These are phyloP conservation scores for Aspergillus novoparasiticus DNA, from an alignment of 2,329 filamentous ascomycete genomes.

Conservation along the genomic window DNA sequence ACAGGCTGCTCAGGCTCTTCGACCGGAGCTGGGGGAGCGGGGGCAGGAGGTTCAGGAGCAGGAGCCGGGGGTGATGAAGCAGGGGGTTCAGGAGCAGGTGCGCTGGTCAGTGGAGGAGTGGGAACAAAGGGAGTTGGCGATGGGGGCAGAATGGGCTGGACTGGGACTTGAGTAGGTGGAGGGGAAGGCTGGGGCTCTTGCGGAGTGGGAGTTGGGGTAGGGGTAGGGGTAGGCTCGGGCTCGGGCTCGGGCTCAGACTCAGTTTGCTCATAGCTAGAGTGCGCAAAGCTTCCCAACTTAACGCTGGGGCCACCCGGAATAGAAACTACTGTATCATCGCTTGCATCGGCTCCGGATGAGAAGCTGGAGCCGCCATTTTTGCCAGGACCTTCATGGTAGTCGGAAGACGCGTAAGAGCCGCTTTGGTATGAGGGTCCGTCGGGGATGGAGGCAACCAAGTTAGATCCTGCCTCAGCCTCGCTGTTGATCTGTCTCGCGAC, in stretches of 20 bases:
- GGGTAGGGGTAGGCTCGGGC: slow-evolving; percentile 15
- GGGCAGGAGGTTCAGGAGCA: background rate
- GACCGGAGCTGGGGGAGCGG: background rate
- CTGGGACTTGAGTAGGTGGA: background rate
- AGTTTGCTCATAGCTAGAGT: slow-evolving; percentile 20
- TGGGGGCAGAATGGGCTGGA: slow-evolving; percentile 1
- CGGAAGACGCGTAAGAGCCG: background rate
- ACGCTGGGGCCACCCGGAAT: slow-evolving; percentile 19
- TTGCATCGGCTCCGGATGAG: slow-evolving; percentile 11
- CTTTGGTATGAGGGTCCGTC: slow-evolving; percentile 19
- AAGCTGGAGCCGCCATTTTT: background rate
- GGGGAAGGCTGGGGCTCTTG: background rate
- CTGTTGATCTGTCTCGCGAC: slow-evolving; percentile 11
- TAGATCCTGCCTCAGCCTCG: slow-evolving; percentile 16
- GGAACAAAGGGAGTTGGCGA: slow-evolving; percentile 7
- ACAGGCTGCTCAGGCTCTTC: background rate
- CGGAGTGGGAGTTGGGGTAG: background rate
- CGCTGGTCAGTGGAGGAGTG: background rate
- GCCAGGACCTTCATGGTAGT: background rate
- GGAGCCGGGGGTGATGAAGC: background rate
- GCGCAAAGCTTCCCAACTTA: slow-evolving; percentile 18
- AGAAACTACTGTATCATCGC: slow-evolving; percentile 13
- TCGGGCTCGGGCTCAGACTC: slow-evolving; percentile 18
- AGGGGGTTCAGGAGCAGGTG: background rate
- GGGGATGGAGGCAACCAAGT: slow-evolving; percentile 19